Evolutionary conservation across 75 land plant species (phyloP).

Genomic region (Pseudotsuga menziesii): DNA sequence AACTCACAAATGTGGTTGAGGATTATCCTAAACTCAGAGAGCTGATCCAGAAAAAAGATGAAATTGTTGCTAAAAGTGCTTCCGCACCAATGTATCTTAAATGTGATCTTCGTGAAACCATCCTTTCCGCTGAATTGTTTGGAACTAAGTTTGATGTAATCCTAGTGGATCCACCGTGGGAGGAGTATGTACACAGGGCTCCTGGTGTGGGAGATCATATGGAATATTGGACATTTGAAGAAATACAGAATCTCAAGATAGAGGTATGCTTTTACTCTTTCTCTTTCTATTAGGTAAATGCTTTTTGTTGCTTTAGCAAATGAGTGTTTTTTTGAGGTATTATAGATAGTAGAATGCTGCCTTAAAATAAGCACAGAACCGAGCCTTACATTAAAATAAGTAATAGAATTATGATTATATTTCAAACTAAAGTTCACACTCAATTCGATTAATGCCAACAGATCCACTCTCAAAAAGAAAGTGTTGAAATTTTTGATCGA

Average conservation of each 20-base stretch:
- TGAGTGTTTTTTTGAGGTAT: not conserved
- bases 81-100: conserved; percentile 85
- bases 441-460: not conserved
- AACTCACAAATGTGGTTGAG: conserved; percentile 89
- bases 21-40: conserved; percentile 98
- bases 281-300: not conserved
- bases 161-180: conserved; percentile 98
- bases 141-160: conserved; percentile 99
- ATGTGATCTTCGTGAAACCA: conserved; percentile 67
- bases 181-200: conserved; percentile 96
- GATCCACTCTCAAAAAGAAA: not conserved
- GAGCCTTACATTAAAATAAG: not conserved
- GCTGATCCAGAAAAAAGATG: conserved; percentile 92
- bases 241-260: conserved; percentile 86
- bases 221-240: conserved; percentile 96
- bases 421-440: not conserved
- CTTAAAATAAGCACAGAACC: not conserved
- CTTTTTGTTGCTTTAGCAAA: not conserved
- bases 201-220: conserved; percentile 94
- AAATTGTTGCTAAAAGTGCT: conserved; percentile 75
- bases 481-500: not conserved
- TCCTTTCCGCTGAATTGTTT: conserved; percentile 74
- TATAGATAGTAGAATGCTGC: not conserved
- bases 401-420: not conserved
- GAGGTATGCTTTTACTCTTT: conserved; percentile 50